These are phyloP conservation scores for Alternaria atra DNA, from an alignment of 2,329 filamentous ascomycete species.

Conservation along the genomic window DNA sequence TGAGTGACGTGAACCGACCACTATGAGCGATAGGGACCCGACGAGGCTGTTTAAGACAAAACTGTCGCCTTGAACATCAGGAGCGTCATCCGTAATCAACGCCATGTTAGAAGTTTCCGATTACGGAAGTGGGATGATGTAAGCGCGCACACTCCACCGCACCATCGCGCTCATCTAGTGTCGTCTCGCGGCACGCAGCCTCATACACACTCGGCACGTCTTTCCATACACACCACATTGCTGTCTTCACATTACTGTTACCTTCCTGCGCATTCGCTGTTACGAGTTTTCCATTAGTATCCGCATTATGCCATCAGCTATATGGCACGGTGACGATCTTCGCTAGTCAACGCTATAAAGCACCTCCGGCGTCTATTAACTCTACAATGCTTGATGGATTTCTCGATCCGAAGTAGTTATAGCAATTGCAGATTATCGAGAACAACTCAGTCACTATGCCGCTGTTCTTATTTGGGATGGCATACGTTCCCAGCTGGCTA, in stretches of 20 bases:
- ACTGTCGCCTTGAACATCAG: slow-evolving; percentile 12
- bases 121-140: slow-evolving; percentile 1
- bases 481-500: background rate
- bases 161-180: background rate
- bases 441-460: background rate
- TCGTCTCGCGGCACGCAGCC: background rate
- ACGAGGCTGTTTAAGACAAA: background rate
- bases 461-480: background rate
- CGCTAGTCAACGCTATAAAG: background rate
- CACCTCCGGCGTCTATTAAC: background rate
- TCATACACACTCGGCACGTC: background rate
- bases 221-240: background rate
- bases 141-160: slow-evolving; percentile 1
- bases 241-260: background rate
- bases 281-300: too few relatives aligned
- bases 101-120: background rate
- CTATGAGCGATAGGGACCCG: background rate
- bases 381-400: background rate
- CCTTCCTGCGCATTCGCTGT: too few relatives aligned
- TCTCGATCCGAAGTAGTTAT: too few relatives aligned
- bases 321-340: background rate
- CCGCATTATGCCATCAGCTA: background rate
- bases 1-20: too few relatives aligned
- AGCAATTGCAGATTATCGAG: background rate
- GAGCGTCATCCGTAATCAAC: slow-evolving; percentile 8